A percentile compares a stretch with the other conserved stretches of the same genome.
Evolutionary conservation across 768 basidiomycete genomes (phyloP).

Genomic region (Pleurotus platypus): DNA sequence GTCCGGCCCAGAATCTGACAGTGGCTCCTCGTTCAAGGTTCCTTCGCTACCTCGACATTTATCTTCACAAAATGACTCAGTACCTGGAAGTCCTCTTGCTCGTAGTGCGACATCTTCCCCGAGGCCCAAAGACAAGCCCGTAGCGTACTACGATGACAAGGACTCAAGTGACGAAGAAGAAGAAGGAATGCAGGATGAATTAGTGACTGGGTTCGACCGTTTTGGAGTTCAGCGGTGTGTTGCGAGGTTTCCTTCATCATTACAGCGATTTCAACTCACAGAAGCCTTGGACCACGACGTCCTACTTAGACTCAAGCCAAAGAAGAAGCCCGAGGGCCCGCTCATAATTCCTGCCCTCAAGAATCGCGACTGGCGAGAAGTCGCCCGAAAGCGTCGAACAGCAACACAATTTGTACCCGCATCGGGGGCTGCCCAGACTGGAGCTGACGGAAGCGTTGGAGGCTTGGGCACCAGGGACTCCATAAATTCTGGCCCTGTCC

Average conservation of each 20-base stretch:
- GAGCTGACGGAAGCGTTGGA: constrained; percentile 71
- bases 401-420: neutral
- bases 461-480: constrained; percentile 71
- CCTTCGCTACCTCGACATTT: constrained; percentile 63
- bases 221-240: constrained; percentile 88
- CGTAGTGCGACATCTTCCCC: constrained; percentile 49
- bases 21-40: constrained; percentile 47
- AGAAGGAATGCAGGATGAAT: constrained; percentile 53
- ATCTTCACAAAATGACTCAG: constrained; percentile 29
- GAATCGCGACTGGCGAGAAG: constrained; percentile 88
- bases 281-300: constrained; percentile 32
- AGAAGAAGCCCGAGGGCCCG: constrained; percentile 49
- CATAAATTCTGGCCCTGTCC: constrained; percentile 74
- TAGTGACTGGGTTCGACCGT: constrained; percentile 68
- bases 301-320: constrained; percentile 37
- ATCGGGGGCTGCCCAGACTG: constrained; percentile 34
- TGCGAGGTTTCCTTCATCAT: constrained; percentile 13
- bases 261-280: constrained; percentile 73
- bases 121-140: constrained; percentile 14
- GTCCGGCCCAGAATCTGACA: constrained; percentile 60
- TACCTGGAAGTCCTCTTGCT: constrained; percentile 54
- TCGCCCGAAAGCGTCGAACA: constrained; percentile 61
- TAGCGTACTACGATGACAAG: constrained; percentile 23
- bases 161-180: constrained; percentile 65
- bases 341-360: constrained; percentile 84